Evolutionary conservation across 2,329 filamentous ascomycete genomes (phyloP).

Genomic region (Raffaelea ambrosiae): DNA sequence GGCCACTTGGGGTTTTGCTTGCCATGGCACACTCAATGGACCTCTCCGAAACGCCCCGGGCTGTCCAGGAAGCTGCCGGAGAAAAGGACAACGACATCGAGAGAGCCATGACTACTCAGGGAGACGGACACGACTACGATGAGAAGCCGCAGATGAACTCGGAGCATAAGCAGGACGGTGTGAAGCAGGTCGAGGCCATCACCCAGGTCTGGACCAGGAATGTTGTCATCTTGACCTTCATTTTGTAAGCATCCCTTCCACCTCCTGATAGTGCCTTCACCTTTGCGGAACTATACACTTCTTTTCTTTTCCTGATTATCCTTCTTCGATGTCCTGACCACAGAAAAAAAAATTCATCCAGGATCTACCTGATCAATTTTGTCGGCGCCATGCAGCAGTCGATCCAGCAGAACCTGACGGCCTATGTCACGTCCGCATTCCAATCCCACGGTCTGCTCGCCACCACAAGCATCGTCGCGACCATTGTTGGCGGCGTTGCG

Average conservation of each 20-base stretch:
- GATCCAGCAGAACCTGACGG: slow-evolving; percentile 28
- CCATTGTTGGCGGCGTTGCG: slow-evolving; percentile 46
- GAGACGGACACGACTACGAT: neutral
- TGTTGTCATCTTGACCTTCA: slow-evolving; percentile 34
- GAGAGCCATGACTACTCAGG: neutral
- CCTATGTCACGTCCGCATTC: slow-evolving; percentile 45
- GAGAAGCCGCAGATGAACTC: neutral
- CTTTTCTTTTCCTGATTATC: no score
- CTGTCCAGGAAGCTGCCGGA: neutral
- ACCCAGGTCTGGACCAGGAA: slow-evolving; percentile 32
- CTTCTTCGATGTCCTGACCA: neutral
- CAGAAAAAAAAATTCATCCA: slow-evolving; percentile 13
- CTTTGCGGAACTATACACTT: neutral
- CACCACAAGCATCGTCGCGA: slow-evolving; percentile 43
- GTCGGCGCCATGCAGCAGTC: slow-evolving; percentile 26
- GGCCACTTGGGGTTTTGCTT: no score
- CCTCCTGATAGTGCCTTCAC: neutral
- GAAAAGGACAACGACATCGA: no score
- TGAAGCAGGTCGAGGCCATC: slow-evolving; percentile 36
- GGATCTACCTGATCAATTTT: slow-evolving; percentile 31
- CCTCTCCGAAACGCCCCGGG: neutral
- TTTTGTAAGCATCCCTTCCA: slow-evolving; percentile 25
- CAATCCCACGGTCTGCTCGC: slow-evolving; percentile 42
- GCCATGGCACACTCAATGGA: neutral
- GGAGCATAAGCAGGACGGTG: slow-evolving; percentile 29